Conservation (phyloP, 2,329 filamentous ascomycete species). For the Verticillium zaregamsianum region DNA sequence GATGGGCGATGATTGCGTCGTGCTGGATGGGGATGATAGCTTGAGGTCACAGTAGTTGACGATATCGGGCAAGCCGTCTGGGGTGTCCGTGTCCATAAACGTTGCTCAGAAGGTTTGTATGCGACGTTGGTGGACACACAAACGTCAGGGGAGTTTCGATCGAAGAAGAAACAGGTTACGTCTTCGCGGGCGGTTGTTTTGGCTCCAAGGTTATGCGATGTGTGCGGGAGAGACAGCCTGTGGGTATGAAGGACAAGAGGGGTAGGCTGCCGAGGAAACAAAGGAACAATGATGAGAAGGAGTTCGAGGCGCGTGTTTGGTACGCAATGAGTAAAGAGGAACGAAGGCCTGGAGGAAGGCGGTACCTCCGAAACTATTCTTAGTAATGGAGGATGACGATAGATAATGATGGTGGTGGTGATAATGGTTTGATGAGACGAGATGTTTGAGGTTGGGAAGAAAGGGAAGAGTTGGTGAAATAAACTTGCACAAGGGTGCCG, state of each 20-base stretch:
- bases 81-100: background rate
- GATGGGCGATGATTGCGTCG: slow-evolving; percentile 1
- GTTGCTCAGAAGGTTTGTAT: too few relatives aligned
- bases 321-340: background rate
- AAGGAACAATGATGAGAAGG: background rate
- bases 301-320: background rate
- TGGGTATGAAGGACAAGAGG: background rate
- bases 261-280: background rate
- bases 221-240: background rate
- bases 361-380: background rate
- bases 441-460: background rate
- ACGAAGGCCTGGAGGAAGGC: background rate
- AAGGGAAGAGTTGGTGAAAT: background rate
- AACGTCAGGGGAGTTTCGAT: background rate
- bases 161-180: background rate
- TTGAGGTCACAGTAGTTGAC: background rate
- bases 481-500: slow-evolving; percentile 6
- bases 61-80: slow-evolving; percentile 3
- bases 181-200: too few relatives aligned
- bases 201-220: too few relatives aligned
- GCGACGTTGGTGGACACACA: background rate
- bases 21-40: background rate
- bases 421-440: background rate
- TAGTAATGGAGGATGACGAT: background rate
- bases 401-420: too few relatives aligned